Conservation (phyloP, 192 early-diverging fungal genomes). For the Coemansia asiatica region DNA sequence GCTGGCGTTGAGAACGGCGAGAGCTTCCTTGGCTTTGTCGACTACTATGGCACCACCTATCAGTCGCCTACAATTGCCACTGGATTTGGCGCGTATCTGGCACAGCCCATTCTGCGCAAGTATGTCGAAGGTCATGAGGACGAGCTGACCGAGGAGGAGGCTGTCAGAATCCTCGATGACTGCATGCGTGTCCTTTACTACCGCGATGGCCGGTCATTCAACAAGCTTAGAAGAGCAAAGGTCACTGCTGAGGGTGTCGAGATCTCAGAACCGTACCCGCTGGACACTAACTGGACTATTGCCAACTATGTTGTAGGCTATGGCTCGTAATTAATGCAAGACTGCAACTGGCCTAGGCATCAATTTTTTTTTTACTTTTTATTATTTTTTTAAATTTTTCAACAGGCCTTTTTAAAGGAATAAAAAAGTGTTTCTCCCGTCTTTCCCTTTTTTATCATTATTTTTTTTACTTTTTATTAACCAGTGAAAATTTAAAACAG, state of each 20-base stretch:
- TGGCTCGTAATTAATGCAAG: conserved; percentile 57
- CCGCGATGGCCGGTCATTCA: conserved; percentile 89
- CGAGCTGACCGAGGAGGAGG: conserved; percentile 86
- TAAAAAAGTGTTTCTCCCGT: neutral
- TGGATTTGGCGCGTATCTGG: conserved; percentile 88
- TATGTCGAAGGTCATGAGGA: conserved; percentile 84
- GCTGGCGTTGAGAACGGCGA: conserved; percentile 81
- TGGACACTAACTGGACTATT: conserved; percentile 90
- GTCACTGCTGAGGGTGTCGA: conserved; percentile 79
- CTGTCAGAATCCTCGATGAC: conserved; percentile 78
- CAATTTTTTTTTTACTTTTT: neutral
- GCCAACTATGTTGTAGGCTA: conserved; percentile 78
- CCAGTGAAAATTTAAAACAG: neutral
- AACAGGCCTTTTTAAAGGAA: neutral
- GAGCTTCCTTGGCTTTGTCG: conserved; percentile 86
- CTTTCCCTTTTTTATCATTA: neutral
- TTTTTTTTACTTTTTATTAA: neutral
- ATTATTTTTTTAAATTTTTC: no score
- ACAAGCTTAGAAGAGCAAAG: conserved; percentile 93
- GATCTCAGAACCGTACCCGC: conserved; percentile 83
- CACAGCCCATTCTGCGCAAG: conserved; percentile 89
- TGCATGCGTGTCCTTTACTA: conserved; percentile 93
- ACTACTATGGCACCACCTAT: conserved; percentile 93
- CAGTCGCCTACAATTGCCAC: conserved; percentile 88
- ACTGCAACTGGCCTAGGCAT: neutral